Conservation (phyloP, 202 grass and related monocot genomes). For the Digitaria exilis region DNA sequence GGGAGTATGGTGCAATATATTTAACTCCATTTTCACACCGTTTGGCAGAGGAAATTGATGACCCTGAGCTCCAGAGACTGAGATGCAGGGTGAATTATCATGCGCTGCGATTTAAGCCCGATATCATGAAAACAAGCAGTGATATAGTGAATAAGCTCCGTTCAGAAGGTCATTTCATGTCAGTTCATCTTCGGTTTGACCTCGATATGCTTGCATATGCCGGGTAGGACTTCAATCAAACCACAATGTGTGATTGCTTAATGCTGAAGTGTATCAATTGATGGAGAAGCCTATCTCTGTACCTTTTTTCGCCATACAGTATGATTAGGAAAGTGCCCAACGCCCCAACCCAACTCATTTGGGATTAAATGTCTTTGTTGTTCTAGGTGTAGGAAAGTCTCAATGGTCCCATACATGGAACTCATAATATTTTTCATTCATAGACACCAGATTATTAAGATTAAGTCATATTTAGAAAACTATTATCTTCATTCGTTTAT, state of each 20-base stretch:
- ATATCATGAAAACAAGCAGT: conserved; percentile 87
- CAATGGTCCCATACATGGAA: neutral
- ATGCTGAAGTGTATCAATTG: conserved; percentile 18
- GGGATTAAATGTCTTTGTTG: neutral
- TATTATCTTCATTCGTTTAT: neutral
- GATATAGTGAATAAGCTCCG: conserved; percentile 87
- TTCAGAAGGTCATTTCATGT: conserved; percentile 82
- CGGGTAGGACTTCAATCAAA: conserved; percentile 55
- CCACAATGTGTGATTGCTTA: neutral
- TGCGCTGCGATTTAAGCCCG: conserved; percentile 80
- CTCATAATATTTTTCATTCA: no score
- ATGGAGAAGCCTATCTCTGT: neutral
- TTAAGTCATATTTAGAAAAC: neutral
- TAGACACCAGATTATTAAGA: neutral
- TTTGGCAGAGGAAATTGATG: conserved; percentile 82
- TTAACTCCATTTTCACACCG: conserved; percentile 96
- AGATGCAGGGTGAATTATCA: conserved; percentile 94
- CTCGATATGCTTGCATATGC: conserved; percentile 99
- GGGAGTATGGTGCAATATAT: conserved; percentile 78
- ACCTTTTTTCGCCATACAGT: no score
- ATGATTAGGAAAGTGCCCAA: neutral
- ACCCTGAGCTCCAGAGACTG: conserved; percentile 86
- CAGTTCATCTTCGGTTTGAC: conserved; percentile 94
- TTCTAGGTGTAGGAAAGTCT: neutral
- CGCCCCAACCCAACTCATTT: neutral